Percentiles rank a stretch among this genome's conserved stretches.
Evolutionary conservation across 2,329 filamentous ascomycete species (phyloP).

Genomic region (Pseudogymnoascus sp.): DNA sequence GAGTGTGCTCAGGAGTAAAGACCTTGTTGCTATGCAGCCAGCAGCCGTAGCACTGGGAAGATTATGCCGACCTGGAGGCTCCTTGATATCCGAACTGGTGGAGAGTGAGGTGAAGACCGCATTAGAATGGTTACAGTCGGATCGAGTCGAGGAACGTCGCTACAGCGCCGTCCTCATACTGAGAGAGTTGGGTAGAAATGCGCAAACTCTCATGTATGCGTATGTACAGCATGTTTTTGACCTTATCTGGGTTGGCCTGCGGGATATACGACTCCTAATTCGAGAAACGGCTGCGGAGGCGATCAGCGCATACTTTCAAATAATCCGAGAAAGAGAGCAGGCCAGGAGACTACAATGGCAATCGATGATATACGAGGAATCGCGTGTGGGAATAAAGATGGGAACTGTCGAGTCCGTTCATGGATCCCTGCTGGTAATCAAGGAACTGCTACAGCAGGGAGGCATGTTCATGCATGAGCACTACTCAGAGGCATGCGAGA

Average conservation of each 20-base stretch:
- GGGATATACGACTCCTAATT: conserved; percentile 85
- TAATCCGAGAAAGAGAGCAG: conserved; percentile 86
- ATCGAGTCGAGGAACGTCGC: conserved; percentile 83
- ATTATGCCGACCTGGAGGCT: conserved; percentile 84
- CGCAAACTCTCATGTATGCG: conserved; percentile 88
- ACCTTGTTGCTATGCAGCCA: conserved; percentile 81
- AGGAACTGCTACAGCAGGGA: conserved; percentile 86
- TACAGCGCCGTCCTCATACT: conserved; percentile 90
- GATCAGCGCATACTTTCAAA: conserved; percentile 90
- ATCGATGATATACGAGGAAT: conserved; percentile 81
- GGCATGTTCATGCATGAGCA: conserved; percentile 99
- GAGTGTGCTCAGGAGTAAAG: conserved; percentile 79
- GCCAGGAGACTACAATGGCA: conserved; percentile 84
- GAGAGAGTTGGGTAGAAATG: conserved; percentile 83
- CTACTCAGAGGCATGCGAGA: conserved; percentile 87
- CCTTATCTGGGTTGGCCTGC: conserved; percentile 88
- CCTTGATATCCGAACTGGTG: conserved; percentile 88
- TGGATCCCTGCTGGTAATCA: conserved; percentile 86
- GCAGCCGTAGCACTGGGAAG: conserved; percentile 85
- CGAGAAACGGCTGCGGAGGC: conserved; percentile 86
- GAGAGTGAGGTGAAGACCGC: conserved; percentile 96
- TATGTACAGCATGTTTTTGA: conserved; percentile 95
- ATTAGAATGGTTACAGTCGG: conserved; percentile 92
- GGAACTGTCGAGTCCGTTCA: conserved; percentile 83
- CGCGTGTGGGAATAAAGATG: conserved; percentile 67